Conservation (phyloP, 2,329 filamentous ascomycete species). For the Fusarium buxicola region DNA sequence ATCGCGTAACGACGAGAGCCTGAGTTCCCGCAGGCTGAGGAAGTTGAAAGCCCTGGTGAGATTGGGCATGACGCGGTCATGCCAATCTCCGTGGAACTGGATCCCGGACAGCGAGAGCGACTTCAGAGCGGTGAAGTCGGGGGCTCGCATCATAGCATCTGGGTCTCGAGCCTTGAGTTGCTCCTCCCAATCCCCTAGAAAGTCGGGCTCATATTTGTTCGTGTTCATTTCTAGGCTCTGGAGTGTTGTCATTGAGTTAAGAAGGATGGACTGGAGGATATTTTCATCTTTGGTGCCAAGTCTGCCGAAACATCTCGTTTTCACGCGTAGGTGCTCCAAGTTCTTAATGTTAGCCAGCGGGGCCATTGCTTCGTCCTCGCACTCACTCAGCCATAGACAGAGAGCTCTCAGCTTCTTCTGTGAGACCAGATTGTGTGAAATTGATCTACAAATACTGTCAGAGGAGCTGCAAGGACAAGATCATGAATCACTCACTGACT, state of each 20-base stretch:
- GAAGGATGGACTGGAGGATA: background rate
- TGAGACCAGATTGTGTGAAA: background rate
- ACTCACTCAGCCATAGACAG: accelerated
- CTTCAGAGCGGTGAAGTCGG: slow-evolving; percentile 1
- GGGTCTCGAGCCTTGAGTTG: background rate
- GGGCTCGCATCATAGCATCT: background rate
- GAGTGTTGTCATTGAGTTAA: slow-evolving; percentile 2
- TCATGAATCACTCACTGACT: background rate
- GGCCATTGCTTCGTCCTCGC: accelerated
- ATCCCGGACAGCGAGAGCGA: background rate
- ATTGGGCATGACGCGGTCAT: accelerated
- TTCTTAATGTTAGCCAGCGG: background rate
- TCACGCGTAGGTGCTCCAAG: slow-evolving; percentile 11
- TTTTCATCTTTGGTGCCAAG: background rate
- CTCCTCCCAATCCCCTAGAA: background rate
- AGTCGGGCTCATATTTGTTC: accelerated
- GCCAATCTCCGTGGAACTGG: accelerated
- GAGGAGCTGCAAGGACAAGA: background rate
- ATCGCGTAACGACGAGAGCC: accelerated
- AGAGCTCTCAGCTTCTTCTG: slow-evolving; percentile 7
- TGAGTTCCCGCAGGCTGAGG: background rate
- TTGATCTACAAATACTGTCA: background rate
- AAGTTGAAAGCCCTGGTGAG: slow-evolving; percentile 7
- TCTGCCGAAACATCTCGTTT: accelerated
- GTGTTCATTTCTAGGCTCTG: background rate